Conservation (phyloP, 768 basidiomycete species). For the Strobilomyces echinocephalus region DNA sequence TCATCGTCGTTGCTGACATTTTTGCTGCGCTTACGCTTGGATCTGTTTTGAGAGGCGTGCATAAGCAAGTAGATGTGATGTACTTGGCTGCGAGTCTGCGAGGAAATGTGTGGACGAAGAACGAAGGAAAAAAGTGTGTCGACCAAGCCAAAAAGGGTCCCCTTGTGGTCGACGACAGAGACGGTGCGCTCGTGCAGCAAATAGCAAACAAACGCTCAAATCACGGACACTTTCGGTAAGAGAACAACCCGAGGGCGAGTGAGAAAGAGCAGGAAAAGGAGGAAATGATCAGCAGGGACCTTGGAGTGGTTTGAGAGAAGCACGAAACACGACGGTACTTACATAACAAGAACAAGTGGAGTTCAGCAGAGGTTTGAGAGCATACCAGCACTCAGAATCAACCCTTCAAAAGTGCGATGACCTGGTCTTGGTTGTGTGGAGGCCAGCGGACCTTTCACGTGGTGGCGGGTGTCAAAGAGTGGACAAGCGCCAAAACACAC, state of each 20-base stretch:
- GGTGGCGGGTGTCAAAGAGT: conserved; percentile 27
- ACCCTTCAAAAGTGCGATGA: conserved; percentile 18
- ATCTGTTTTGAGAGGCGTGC: conserved; percentile 37
- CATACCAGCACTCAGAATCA: conserved; percentile 31
- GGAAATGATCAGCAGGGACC: conserved; percentile 21
- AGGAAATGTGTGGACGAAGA: conserved; percentile 19
- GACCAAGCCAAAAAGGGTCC: conserved; percentile 26
- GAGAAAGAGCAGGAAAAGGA: conserved; percentile 16
- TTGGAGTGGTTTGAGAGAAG: conserved; percentile 13
- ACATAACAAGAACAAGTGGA: conserved; percentile 30
- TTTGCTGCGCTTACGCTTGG: conserved; percentile 49
- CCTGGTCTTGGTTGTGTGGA: conserved; percentile 24
- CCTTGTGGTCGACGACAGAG: conserved; percentile 22
- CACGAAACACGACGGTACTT: conserved; percentile 29
- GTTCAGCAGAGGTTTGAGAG: conserved; percentile 25
- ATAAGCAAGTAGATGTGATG: conserved; percentile 27
- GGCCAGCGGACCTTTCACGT: conserved; percentile 25
- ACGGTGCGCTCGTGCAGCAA: conserved; percentile 19
- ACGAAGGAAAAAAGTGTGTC: conserved; percentile 25
- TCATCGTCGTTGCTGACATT: conserved; percentile 51
- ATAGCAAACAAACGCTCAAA: conserved; percentile 32
- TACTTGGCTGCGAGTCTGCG: conserved; percentile 17
- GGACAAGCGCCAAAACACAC: conserved; percentile 25
- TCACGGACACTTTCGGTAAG: conserved; percentile 23
- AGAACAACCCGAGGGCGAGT: conserved; percentile 18